These are phyloP conservation scores for Hericium alpestre DNA, from an alignment of 768 basidiomycete genomes.

Conservation along the genomic window DNA sequence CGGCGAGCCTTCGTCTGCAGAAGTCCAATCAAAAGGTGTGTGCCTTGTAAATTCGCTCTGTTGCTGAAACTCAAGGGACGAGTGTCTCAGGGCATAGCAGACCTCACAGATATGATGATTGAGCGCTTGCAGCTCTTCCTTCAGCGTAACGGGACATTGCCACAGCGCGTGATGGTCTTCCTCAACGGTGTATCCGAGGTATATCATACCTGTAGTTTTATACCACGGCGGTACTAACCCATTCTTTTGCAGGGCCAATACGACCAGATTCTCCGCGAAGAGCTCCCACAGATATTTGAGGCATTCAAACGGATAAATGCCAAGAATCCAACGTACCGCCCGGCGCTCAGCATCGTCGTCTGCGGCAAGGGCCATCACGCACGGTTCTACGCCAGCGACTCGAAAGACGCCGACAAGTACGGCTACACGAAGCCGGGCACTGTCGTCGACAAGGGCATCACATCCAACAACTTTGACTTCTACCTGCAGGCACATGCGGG, in stretches of 20 bases:
- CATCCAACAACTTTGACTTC: constrained; percentile 28
- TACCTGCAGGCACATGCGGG: constrained; percentile 58
- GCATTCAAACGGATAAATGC: constrained; percentile 47
- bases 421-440: constrained; percentile 77
- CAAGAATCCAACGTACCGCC: constrained; percentile 40
- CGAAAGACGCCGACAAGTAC: constrained; percentile 42
- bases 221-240: not conserved
- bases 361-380: constrained; percentile 70
- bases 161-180: constrained; percentile 61
- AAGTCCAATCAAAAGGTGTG: constrained; percentile 35
- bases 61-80: not conserved
- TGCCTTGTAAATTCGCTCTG: not conserved
- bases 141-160: constrained; percentile 37
- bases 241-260: constrained; percentile 54
- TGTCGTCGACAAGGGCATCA: constrained; percentile 70
- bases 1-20: constrained; percentile 64
- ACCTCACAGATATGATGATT: constrained; percentile 54
- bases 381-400: constrained; percentile 47
- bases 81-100: constrained; percentile 55
- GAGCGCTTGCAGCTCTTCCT: constrained; percentile 56
- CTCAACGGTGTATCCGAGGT: constrained; percentile 81
- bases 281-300: constrained; percentile 49
- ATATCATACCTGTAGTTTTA: constrained; percentile 10
- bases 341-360: constrained; percentile 59
- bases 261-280: constrained; percentile 43